A percentile compares a stretch with the other conserved stretches of the same genome.
Evolutionary conservation across 345 rosid species (phyloP).

Genomic region (Capsella bursapastoris): DNA sequence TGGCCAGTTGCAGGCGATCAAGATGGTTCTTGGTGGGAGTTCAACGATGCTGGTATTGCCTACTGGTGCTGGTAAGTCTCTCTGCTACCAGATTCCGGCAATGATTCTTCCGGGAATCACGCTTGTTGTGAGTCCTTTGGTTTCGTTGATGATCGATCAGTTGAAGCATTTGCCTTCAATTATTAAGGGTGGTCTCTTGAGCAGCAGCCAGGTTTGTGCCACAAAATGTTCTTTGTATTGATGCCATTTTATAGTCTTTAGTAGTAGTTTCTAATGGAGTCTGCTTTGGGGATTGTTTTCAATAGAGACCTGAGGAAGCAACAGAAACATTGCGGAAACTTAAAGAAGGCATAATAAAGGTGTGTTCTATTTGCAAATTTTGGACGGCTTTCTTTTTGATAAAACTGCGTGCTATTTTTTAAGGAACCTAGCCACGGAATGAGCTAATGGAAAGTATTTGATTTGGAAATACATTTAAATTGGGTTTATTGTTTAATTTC

Average conservation of each 20-base stretch:
- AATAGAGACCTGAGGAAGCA: constrained; percentile 76
- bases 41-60: constrained; percentile 89
- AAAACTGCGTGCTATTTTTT: neutral
- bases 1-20: constrained; percentile 47
- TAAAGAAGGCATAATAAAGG: constrained; percentile 77
- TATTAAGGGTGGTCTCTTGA: constrained; percentile 72
- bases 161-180: constrained; percentile 77
- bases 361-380: constrained; percentile 12
- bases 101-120: constrained; percentile 79
- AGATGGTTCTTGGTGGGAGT: constrained; percentile 58
- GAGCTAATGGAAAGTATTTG: neutral
- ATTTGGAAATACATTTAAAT: constrained; percentile 25
- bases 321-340: constrained; percentile 69
- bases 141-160: constrained; percentile 96
- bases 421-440: neutral
- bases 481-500: constrained; percentile 35
- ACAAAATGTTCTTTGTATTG: neutral
- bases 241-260: neutral
- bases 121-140: constrained; percentile 54
- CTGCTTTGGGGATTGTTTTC: constrained; percentile 21
- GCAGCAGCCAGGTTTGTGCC: constrained; percentile 75
- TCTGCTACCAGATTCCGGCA: constrained; percentile 95
- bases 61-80: constrained; percentile 90
- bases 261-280: constrained; percentile 10
- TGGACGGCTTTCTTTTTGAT: constrained; percentile 10